phyloP scores from a whole-genome alignment of 495 filamentous ascomycete genomes.

The Clavariopsis aquatica region DNA sequence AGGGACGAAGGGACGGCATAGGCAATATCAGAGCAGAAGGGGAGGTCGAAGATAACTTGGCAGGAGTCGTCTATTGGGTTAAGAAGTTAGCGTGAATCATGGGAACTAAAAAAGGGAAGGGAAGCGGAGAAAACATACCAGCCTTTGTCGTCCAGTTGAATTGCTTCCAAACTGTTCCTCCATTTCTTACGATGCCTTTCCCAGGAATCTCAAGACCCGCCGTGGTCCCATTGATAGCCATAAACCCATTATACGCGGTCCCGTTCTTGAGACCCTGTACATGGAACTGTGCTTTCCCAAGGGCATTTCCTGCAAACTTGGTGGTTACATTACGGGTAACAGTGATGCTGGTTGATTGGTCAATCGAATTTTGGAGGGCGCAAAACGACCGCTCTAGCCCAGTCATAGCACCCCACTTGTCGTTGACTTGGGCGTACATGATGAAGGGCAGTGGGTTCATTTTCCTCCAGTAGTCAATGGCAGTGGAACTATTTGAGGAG shows the following conservation, averaged over 20 bases:
- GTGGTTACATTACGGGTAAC: conserved; percentile 61
- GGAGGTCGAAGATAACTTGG: conserved; percentile 76
- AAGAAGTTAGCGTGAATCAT: not conserved
- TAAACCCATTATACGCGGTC: conserved; percentile 67
- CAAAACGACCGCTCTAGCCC: conserved; percentile 61
- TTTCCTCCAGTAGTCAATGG: conserved; percentile 52
- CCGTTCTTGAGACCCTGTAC: conserved; percentile 69
- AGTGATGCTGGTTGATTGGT: conserved; percentile 33
- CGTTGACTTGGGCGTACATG: conserved; percentile 73
- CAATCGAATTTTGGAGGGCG: conserved; percentile 51
- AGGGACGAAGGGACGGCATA: conserved; percentile 88
- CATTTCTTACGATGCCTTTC: conserved; percentile 49
- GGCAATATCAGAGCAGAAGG: conserved; percentile 80
- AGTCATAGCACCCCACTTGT: conserved; percentile 53
- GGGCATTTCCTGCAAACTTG: conserved; percentile 60
- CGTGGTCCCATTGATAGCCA: conserved; percentile 62
- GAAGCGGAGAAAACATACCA: conserved; percentile 53
- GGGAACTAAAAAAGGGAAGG: conserved; percentile 31
- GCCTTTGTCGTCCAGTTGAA: conserved; percentile 69
- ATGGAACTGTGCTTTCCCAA: conserved; percentile 79
- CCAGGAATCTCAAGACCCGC: conserved; percentile 3
- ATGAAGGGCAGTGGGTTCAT: conserved; percentile 65
- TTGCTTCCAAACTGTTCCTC: conserved; percentile 48
- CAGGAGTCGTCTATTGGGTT: conserved; percentile 64
- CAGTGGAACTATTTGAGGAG: conserved; percentile 45